A percentile compares a stretch with the other conserved stretches of the same genome.
These are phyloP conservation scores for Zasmidium angulare DNA, from an alignment of 2,329 filamentous ascomycete species.

Conservation along the genomic window DNA sequence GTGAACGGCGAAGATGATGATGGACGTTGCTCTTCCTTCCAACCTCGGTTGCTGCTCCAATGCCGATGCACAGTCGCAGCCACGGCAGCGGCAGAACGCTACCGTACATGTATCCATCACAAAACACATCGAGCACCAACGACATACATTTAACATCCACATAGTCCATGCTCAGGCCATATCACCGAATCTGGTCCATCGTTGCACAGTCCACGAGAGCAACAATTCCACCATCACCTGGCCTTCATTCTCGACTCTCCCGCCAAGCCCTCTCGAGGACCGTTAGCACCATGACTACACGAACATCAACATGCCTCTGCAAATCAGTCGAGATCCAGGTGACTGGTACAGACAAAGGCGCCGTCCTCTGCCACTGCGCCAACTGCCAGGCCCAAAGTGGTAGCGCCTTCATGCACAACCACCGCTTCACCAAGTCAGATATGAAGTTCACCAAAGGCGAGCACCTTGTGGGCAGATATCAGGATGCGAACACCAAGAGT, in stretches of 20 bases:
- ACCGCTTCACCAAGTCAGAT: conserved; percentile 28
- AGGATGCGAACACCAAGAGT: conserved; percentile 28
- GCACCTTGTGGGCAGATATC: conserved; percentile 24
- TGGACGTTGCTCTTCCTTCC: no score
- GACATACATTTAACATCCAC: no score
- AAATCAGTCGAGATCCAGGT: conserved; percentile 24
- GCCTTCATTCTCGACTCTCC: conserved; percentile 4
- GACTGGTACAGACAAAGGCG: conserved; percentile 30
- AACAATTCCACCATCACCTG: not conserved
- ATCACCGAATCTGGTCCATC: no score
- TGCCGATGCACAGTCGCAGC: not conserved
- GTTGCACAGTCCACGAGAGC: not conserved
- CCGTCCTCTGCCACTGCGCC: conserved; percentile 33
- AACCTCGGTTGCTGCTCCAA: not conserved
- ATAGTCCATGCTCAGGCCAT: no score
- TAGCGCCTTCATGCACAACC: conserved; percentile 32
- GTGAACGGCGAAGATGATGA: no score
- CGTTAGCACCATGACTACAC: conserved; percentile 13
- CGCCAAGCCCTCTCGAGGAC: not conserved
- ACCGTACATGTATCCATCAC: not conserved
- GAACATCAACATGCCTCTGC: conserved; percentile 30
- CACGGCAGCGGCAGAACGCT: not conserved
- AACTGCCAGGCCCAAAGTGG: conserved; percentile 28
- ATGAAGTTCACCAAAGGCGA: conserved; percentile 27
- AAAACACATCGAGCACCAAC: no score